A percentile compares a stretch with the other conserved stretches of the same genome.
phyloP scores from a whole-genome alignment of 768 basidiomycete species.

The Amanita fuliginea region DNA sequence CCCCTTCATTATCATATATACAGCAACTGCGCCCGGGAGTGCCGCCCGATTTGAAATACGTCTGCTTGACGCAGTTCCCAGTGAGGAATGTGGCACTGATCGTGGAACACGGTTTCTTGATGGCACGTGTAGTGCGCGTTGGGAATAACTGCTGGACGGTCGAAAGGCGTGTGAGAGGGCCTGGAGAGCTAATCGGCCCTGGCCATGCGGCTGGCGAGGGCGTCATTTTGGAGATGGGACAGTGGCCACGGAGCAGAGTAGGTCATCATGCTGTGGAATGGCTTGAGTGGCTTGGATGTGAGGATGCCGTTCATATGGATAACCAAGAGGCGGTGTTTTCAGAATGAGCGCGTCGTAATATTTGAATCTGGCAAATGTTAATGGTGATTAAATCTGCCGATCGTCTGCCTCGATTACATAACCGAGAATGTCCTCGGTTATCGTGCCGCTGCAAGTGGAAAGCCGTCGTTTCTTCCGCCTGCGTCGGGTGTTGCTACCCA shows the following conservation, averaged over 20 bases:
- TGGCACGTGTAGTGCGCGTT: constrained; percentile 43
- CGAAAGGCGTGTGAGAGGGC: constrained; percentile 5
- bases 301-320: constrained; percentile 32
- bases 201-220: not conserved
- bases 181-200: not conserved
- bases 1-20: no score
- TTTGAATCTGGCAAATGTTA: no score
- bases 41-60: constrained; percentile 40
- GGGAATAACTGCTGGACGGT: constrained; percentile 49
- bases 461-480: no score
- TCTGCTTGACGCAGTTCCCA: constrained; percentile 42
- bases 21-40: constrained; percentile 53
- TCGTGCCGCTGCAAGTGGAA: no score
- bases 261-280: constrained; percentile 45
- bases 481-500: no score
- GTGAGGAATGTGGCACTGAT: constrained; percentile 29
- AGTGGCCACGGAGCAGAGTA: constrained; percentile 44
- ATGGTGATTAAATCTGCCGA: no score
- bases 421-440: no score
- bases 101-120: constrained; percentile 52
- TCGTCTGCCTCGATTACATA: no score
- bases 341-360: no score
- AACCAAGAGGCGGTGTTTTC: not conserved
- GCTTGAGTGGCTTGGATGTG: constrained; percentile 57
- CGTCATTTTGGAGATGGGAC: constrained; percentile 28